A percentile compares a stretch with the other conserved stretches of the same genome.
These are phyloP conservation scores for Pouteria glomerata DNA, from an alignment of 148 eudicot genomes.

Conservation along the genomic window DNA sequence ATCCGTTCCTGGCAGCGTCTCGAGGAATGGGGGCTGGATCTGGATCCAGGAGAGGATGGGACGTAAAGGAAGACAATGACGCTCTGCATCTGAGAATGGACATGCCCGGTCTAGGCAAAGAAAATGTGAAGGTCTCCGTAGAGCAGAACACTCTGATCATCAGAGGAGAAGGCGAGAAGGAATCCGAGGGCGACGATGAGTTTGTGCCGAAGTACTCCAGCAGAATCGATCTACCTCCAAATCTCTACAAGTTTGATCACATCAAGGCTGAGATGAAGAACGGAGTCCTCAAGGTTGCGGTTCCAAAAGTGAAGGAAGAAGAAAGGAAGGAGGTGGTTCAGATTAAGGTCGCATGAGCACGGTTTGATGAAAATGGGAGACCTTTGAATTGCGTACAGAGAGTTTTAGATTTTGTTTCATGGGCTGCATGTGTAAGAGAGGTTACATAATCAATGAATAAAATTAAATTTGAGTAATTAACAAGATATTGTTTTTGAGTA, in stretches of 20 bases:
- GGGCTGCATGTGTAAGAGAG: no score
- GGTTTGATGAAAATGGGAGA: no score
- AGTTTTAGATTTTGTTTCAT: no score
- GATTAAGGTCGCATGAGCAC: constrained; percentile 34
- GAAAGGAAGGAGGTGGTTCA: constrained; percentile 28
- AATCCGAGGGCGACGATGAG: constrained; percentile 38
- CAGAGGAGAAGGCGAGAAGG: constrained; percentile 50
- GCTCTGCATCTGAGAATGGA: constrained; percentile 55
- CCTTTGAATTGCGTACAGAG: no score
- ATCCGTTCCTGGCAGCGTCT: constrained; percentile 28
- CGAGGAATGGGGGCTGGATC: constrained; percentile 29
- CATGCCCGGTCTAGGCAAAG: constrained; percentile 84
- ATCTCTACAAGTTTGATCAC: constrained; percentile 16
- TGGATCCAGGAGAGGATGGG: constrained; percentile 48
- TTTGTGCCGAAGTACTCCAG: constrained; percentile 39
- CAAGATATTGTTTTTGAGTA: no score
- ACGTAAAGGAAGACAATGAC: constrained; percentile 48
- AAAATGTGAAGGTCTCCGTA: constrained; percentile 63
- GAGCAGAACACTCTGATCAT: constrained; percentile 65
- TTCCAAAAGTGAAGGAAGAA: constrained; percentile 27
- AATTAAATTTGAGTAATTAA: no score
- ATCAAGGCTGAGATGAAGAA: constrained; percentile 41
- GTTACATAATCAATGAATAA: no score
- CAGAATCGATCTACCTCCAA: constrained; percentile 40
- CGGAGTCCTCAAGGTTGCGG: constrained; percentile 27